Evolutionary conservation across 139 green algal genomes (phyloP).

Genomic region (Tetraselmis chui): DNA sequence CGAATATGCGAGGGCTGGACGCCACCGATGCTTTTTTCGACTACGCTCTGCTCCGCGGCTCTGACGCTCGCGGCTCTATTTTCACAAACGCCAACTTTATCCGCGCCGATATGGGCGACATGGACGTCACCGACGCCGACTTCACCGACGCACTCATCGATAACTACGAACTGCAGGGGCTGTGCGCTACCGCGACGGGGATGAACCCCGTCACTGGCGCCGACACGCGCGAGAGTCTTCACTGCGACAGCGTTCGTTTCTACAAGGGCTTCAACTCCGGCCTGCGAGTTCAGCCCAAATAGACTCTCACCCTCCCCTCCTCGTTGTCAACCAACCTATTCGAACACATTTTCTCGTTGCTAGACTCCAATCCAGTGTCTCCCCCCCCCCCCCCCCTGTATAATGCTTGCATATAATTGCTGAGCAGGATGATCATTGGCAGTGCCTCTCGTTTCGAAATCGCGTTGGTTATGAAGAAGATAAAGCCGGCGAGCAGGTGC

Average conservation of each 20-base stretch:
- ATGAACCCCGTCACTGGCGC: constrained; percentile 73
- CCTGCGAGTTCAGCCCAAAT: neutral
- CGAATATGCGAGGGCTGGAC: neutral
- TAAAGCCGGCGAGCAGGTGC: no score
- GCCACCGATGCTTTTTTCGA: constrained; percentile 6
- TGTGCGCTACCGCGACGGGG: constrained; percentile 69
- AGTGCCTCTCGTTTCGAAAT: no score
- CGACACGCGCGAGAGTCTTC: constrained; percentile 61
- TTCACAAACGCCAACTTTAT: constrained; percentile 57
- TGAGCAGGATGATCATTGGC: no score
- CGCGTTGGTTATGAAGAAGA: no score
- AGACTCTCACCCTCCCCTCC: no score
- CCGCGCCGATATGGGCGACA: constrained; percentile 55
- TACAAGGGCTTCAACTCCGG: neutral
- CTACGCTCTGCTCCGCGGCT: constrained; percentile 9
- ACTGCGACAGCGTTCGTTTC: constrained; percentile 29
- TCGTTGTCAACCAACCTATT: no score
- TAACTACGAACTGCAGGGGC: constrained; percentile 51
- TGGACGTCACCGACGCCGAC: constrained; percentile 49
- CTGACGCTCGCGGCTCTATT: constrained; percentile 55
- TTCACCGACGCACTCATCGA: constrained; percentile 64
- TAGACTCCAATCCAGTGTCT: no score
- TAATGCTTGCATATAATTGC: no score
- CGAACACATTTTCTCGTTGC: no score
- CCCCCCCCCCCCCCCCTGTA: no score